Percentiles rank a stretch among this genome's conserved stretches.
Conservation (phyloP, 2,329 filamentous ascomycete genomes). For the Fusarium euwallaceae region DNA sequence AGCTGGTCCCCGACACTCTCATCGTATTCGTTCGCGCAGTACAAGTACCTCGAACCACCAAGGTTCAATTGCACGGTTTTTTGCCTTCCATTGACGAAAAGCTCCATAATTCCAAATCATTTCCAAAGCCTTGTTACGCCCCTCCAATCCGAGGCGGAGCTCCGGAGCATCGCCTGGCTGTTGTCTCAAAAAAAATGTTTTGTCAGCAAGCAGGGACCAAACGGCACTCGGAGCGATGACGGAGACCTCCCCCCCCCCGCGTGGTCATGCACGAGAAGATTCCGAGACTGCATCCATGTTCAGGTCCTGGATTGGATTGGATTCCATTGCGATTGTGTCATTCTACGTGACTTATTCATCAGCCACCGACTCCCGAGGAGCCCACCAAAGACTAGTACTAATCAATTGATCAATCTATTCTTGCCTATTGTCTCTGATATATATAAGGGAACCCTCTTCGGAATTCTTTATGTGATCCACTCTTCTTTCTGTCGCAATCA, state of each 20-base stretch:
- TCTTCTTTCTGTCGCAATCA: slow-evolving; percentile 1
- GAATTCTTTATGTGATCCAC: slow-evolving; percentile 20
- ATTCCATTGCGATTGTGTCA: slow-evolving; percentile 39
- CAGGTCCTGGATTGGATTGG: slow-evolving; percentile 18
- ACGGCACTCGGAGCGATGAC: slow-evolving; percentile 31
- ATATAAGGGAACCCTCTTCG: slow-evolving; percentile 6
- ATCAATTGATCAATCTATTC: slow-evolving; percentile 2
- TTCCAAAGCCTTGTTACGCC: not conserved
- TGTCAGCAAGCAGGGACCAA: slow-evolving; percentile 29
- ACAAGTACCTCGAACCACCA: not conserved
- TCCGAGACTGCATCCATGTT: slow-evolving; percentile 1
- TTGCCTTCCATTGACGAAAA: not conserved
- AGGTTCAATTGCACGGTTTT: not conserved
- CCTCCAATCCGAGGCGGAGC: not conserved
- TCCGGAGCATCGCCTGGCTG: not conserved
- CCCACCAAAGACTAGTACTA: not conserved
- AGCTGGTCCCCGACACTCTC: not conserved
- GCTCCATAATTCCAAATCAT: slow-evolving; percentile 36
- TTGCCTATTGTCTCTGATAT: slow-evolving; percentile 9
- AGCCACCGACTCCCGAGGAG: slow-evolving; percentile 26
- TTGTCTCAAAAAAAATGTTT: slow-evolving; percentile 14
- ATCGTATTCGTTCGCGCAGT: not conserved
- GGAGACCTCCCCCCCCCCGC: slow-evolving; percentile 14
- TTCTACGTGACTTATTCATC: slow-evolving; percentile 38
- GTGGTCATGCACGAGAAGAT: slow-evolving; percentile 15